phyloP scores from a whole-genome alignment of 2,329 filamentous ascomycete species.

The Lasiodiplodia sp. region DNA sequence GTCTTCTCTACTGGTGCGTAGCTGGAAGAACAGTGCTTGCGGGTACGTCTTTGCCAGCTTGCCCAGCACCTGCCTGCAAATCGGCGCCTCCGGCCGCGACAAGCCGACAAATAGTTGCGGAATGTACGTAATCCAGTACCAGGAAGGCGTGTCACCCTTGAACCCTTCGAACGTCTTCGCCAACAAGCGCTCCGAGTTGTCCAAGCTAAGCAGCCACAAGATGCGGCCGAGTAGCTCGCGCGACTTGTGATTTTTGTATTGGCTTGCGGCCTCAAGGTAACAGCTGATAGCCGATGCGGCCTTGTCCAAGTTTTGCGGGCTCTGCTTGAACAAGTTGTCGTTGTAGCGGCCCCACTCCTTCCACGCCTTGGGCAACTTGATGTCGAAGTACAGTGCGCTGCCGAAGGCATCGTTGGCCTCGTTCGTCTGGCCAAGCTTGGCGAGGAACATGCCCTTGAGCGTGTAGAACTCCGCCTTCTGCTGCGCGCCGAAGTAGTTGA shows the following conservation, averaged over 20 bases:
- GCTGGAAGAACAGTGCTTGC: slow-evolving; percentile 92
- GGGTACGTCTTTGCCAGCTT: slow-evolving; percentile 97
- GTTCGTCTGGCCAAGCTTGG: slow-evolving; percentile 87
- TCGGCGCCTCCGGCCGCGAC: slow-evolving; percentile 86
- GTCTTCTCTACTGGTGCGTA: slow-evolving; percentile 92
- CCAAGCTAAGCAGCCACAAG: slow-evolving; percentile 92
- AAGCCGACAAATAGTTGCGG: slow-evolving; percentile 93
- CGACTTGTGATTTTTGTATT: slow-evolving; percentile 97
- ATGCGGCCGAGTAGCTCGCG: slow-evolving; percentile 92
- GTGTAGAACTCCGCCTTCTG: slow-evolving; percentile 99
- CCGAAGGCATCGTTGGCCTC: slow-evolving; percentile 95
- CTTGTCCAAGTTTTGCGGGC: slow-evolving; percentile 79
- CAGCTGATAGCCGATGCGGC: slow-evolving; percentile 94
- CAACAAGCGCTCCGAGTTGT: slow-evolving; percentile 84
- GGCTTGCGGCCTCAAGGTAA: slow-evolving; percentile 92
- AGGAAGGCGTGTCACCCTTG: slow-evolving; percentile 95
- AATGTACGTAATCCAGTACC: slow-evolving; percentile 99
- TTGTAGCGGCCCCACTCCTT: slow-evolving; percentile 99
- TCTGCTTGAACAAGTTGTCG: slow-evolving; percentile 92
- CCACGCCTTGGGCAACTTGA: slow-evolving; percentile 96
- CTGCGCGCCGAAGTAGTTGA: slow-evolving; percentile 95
- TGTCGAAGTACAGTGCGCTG: slow-evolving; percentile 93
- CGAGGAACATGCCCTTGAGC: slow-evolving; percentile 98
- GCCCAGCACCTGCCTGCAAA: slow-evolving; percentile 83
- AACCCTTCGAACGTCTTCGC: slow-evolving; percentile 91